phyloP scores from a whole-genome alignment of 2,329 filamentous ascomycete genomes.

The Fusarium brachygibbosum region DNA sequence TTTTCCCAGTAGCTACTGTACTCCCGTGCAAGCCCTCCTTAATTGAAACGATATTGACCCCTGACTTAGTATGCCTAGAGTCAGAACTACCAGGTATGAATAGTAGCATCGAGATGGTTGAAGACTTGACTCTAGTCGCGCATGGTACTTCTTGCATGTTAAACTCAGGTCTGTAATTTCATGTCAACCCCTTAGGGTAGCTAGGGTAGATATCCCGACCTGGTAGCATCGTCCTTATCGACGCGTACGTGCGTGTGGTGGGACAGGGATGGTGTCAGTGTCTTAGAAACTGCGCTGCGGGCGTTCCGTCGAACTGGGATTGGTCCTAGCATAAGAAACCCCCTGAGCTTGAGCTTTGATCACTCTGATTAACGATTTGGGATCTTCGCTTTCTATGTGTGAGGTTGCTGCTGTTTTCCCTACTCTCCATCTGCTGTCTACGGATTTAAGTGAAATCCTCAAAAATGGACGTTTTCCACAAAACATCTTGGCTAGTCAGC shows the following conservation, averaged over 20 bases:
- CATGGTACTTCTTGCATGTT: neutral
- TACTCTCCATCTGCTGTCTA: neutral
- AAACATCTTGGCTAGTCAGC: constrained; percentile 2
- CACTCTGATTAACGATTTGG: neutral
- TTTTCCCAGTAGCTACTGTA: neutral
- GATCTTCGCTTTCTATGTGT: neutral
- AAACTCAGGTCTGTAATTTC: too few species aligned
- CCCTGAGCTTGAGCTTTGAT: constrained; percentile 34
- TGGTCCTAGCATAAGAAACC: constrained; percentile 24
- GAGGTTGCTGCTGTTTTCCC: neutral
- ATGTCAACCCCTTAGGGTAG: too few species aligned
- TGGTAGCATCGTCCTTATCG: constrained; percentile 19
- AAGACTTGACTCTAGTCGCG: neutral
- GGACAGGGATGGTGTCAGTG: constrained; percentile 17
- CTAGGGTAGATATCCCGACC: neutral
- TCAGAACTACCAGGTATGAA: neutral
- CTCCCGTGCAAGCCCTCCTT: neutral
- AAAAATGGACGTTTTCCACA: constrained; percentile 2
- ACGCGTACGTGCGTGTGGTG: constrained; percentile 4
- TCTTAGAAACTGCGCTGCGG: constrained; percentile 35
- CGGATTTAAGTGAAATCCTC: neutral
- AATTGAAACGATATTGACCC: neutral
- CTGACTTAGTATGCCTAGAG: neutral
- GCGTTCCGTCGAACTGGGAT: constrained; percentile 38
- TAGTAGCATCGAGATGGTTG: neutral